Conservation (phyloP, 192 early-diverging fungal genomes). For the Irineochytrium annulatum region DNA sequence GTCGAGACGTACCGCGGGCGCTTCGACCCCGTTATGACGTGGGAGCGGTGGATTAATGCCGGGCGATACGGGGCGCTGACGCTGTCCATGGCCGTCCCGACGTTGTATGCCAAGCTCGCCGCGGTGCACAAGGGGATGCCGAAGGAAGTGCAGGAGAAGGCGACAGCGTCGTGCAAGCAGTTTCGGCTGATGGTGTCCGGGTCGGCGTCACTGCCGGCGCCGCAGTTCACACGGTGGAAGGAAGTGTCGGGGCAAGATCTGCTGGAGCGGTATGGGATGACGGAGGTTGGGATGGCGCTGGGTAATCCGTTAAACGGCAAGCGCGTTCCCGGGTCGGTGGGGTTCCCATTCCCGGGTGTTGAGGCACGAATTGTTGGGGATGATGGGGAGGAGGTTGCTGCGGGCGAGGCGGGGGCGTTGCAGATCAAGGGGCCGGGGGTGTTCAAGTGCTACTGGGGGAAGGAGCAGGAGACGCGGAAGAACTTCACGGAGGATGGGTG, state of each 20-base stretch:
- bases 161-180: constrained; percentile 47
- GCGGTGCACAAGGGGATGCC: constrained; percentile 50
- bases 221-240: constrained; percentile 68
- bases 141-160: constrained; percentile 29
- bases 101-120: constrained; percentile 76
- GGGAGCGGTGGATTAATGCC: constrained; percentile 58
- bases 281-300: constrained; percentile 88
- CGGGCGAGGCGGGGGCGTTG: constrained; percentile 63
- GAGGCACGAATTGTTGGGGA: constrained; percentile 53
- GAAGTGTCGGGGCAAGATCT: constrained; percentile 67
- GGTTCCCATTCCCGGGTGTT: constrained; percentile 70
- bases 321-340: constrained; percentile 59
- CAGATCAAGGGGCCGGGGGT: constrained; percentile 69
- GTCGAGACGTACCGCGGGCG: constrained; percentile 66
- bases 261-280: constrained; percentile 87
- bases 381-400: constrained; percentile 48
- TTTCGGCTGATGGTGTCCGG: constrained; percentile 75
- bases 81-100: constrained; percentile 86
- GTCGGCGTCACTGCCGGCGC: constrained; percentile 67
- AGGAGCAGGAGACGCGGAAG: constrained; percentile 65
- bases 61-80: constrained; percentile 58
- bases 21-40: constrained; percentile 62
- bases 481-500: constrained; percentile 71
- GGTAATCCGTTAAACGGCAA: constrained; percentile 48
- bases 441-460: constrained; percentile 72